These are phyloP conservation scores for Borovskyia barvae DNA, from an alignment of 208 protist genomes.

Conservation along the genomic window DNA sequence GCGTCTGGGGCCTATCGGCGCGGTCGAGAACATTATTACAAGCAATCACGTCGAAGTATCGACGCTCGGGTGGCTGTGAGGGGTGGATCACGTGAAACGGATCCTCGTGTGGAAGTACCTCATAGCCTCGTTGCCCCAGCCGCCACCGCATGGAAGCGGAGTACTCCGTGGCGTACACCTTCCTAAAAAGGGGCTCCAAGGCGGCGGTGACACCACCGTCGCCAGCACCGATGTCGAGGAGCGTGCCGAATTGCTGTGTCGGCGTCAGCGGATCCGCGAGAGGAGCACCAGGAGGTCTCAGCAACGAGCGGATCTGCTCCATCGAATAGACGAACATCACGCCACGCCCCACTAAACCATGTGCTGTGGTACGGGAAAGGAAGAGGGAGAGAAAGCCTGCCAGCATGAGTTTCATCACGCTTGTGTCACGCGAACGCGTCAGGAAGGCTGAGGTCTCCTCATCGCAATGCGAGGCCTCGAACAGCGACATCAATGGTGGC, in stretches of 20 bases:
- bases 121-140: slow-evolving; percentile 66
- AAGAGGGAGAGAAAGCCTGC: slow-evolving; percentile 41
- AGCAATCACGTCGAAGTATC: slow-evolving; percentile 70
- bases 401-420: slow-evolving; percentile 35
- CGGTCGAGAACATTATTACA: slow-evolving; percentile 88
- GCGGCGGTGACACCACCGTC: slow-evolving; percentile 74
- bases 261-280: slow-evolving; percentile 5
- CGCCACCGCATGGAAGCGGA: slow-evolving; percentile 81
- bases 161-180: slow-evolving; percentile 68
- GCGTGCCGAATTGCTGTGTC: slow-evolving; percentile 13
- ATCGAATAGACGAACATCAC: slow-evolving; percentile 84
- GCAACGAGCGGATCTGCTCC: slow-evolving; percentile 46
- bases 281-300: slow-evolving; percentile 26
- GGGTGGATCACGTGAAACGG: slow-evolving; percentile 31
- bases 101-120: slow-evolving; percentile 53
- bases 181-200: slow-evolving; percentile 51
- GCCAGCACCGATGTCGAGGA: slow-evolving; percentile 67
- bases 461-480: slow-evolving; percentile 46
- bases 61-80: slow-evolving; percentile 9
- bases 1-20: slow-evolving; percentile 52
- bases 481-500: slow-evolving; percentile 26
- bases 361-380: slow-evolving; percentile 75
- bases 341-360: slow-evolving; percentile 61
- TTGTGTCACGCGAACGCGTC: slow-evolving; percentile 27
- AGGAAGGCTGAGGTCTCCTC: slow-evolving; percentile 59